phyloP scores from a whole-genome alignment of 2,329 filamentous ascomycete species.

The Penicillium sp. region DNA sequence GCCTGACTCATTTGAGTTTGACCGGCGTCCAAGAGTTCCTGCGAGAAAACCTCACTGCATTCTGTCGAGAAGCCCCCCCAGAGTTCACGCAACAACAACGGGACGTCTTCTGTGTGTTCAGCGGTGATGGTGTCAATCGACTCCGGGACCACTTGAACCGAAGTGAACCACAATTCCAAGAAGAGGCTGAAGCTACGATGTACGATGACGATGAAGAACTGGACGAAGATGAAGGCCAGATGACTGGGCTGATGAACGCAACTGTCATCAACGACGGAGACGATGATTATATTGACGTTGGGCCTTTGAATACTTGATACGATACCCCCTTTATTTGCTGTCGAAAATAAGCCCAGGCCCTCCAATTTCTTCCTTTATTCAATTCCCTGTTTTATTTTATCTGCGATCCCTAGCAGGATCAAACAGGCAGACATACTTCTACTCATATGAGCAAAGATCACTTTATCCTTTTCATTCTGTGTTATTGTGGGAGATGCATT shows the following conservation, averaged over 20 bases:
- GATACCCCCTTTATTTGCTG: slow-evolving; percentile 32
- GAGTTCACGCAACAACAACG: slow-evolving; percentile 96
- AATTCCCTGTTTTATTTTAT: slow-evolving; percentile 10
- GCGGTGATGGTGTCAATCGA: slow-evolving; percentile 73
- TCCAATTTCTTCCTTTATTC: slow-evolving; percentile 9
- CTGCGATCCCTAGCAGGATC: slow-evolving; percentile 12
- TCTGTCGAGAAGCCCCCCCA: slow-evolving; percentile 79
- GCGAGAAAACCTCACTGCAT: slow-evolving; percentile 75
- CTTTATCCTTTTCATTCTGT: slow-evolving; percentile 16
- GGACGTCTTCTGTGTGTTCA: slow-evolving; percentile 96
- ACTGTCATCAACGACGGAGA: slow-evolving; percentile 44
- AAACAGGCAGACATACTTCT: slow-evolving; percentile 22
- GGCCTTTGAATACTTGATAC: slow-evolving; percentile 34
- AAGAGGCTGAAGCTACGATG: slow-evolving; percentile 42
- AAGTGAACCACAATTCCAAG: slow-evolving; percentile 33
- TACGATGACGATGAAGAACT: slow-evolving; percentile 46
- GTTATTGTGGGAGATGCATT: slow-evolving; percentile 32
- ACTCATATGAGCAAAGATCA: slow-evolving; percentile 27
- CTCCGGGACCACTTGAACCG: slow-evolving; percentile 75
- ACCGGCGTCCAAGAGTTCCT: slow-evolving; percentile 92
- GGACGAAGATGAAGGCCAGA: slow-evolving; percentile 43
- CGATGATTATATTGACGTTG: slow-evolving; percentile 42
- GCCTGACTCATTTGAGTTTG: slow-evolving; percentile 88
- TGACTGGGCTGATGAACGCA: slow-evolving; percentile 43
- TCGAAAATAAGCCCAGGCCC: slow-evolving; percentile 11